phyloP scores from a whole-genome alignment of 2,329 filamentous ascomycete genomes.

The Trichophyton verrucosum region DNA sequence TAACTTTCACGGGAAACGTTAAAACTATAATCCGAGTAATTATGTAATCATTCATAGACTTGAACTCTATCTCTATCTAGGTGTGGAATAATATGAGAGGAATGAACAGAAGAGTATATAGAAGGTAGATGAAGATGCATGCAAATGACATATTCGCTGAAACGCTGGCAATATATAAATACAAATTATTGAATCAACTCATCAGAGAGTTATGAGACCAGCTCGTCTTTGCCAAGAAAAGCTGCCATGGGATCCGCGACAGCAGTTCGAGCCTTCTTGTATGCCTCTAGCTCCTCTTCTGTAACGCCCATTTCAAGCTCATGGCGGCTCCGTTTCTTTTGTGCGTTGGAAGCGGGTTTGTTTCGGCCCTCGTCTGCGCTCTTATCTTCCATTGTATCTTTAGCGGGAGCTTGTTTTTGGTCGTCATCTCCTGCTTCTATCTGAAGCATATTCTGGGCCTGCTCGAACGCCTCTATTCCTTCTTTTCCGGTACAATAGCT shows the following conservation, averaged over 20 bases:
- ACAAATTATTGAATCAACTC: neutral
- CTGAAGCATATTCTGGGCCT: conserved; percentile 53
- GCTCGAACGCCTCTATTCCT: conserved; percentile 68
- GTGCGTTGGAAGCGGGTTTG: conserved; percentile 14
- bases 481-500: conserved; percentile 94
- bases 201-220: conserved; percentile 22
- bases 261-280: conserved; percentile 60
- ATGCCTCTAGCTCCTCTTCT: conserved; percentile 77
- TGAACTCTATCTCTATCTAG: too few relatives aligned
- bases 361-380: conserved; percentile 11
- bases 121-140: neutral
- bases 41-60: neutral
- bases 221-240: conserved; percentile 60
- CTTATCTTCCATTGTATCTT: conserved; percentile 23
- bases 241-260: conserved; percentile 80
- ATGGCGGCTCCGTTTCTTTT: conserved; percentile 57
- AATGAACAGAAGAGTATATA: neutral
- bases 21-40: neutral
- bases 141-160: conserved; percentile 2
- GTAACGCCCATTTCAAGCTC: conserved; percentile 68
- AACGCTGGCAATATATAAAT: conserved; percentile 6
- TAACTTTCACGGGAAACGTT: neutral
- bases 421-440: conserved; percentile 17
- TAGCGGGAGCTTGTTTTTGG: conserved; percentile 15
- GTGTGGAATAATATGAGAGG: too few relatives aligned